Evolutionary conservation across 768 basidiomycete genomes (phyloP).

Genomic region (Rhodotorula kratochvilovae): DNA sequence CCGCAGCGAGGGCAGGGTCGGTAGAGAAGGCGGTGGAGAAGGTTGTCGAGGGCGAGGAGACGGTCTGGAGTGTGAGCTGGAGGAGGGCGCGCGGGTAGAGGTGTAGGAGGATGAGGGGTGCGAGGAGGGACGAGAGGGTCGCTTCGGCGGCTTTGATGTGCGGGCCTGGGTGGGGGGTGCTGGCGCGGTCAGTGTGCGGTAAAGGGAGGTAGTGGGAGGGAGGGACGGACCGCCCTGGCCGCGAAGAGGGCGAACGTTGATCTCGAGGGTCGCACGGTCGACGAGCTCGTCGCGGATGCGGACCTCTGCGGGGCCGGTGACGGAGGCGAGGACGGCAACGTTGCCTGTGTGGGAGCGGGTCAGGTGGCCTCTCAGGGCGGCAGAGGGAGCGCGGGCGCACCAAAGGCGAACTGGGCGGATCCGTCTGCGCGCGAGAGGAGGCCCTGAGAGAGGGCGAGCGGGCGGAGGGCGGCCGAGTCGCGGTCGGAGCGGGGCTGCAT

Average conservation of each 20-base stretch:
- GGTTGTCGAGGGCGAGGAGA: constrained; percentile 41
- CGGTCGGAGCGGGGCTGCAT: constrained; percentile 16
- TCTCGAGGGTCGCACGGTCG: constrained; percentile 49
- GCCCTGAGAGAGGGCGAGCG: constrained; percentile 43
- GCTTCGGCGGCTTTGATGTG: constrained; percentile 45
- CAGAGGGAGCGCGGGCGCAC: constrained; percentile 31
- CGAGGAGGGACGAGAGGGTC: constrained; percentile 43
- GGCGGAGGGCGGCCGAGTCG: constrained; percentile 37
- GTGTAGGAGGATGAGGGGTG: constrained; percentile 46
- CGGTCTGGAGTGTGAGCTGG: constrained; percentile 50
- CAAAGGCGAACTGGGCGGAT: constrained; percentile 48
- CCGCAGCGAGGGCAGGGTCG: constrained; percentile 11
- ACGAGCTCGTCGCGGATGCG: constrained; percentile 49
- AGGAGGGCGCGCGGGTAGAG: constrained; percentile 50
- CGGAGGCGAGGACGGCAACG: constrained; percentile 46
- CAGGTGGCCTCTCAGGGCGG: background rate
- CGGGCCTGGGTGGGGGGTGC: constrained; percentile 42
- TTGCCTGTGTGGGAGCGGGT: constrained; percentile 40
- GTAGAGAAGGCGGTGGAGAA: constrained; percentile 31
- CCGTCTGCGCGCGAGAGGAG: constrained; percentile 49
- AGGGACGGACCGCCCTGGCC: constrained; percentile 40
- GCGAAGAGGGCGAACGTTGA: constrained; percentile 48
- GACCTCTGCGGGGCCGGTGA: constrained; percentile 50
- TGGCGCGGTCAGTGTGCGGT: background rate
- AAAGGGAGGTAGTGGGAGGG: background rate